Conservation (phyloP, 2,329 filamentous ascomycete genomes). For the Pleurostoma richardsiae region DNA sequence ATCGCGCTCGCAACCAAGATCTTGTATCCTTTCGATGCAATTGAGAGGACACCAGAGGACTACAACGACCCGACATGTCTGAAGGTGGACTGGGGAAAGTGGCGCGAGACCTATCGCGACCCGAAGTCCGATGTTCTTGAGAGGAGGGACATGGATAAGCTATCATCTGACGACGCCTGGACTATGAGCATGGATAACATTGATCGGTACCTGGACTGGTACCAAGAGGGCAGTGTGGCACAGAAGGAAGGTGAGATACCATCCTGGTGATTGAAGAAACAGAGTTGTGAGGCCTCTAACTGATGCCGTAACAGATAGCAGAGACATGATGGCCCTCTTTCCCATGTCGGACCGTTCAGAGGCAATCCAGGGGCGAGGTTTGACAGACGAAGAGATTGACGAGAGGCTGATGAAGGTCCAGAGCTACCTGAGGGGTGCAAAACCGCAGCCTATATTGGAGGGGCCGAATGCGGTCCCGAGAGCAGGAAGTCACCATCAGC, state of each 20-base stretch:
- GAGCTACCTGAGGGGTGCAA: constrained; percentile 13
- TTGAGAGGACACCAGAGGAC: constrained; percentile 42
- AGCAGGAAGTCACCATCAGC: constrained; percentile 25
- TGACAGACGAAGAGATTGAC: constrained; percentile 17
- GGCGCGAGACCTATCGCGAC: constrained; percentile 49
- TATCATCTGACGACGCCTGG: constrained; percentile 21
- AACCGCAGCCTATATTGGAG: constrained; percentile 6
- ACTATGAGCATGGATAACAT: constrained; percentile 53
- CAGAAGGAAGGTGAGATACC: neutral
- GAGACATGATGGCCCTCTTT: constrained; percentile 25
- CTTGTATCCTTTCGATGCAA: constrained; percentile 66
- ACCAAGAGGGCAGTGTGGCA: constrained; percentile 57
- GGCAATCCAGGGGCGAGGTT: constrained; percentile 3
- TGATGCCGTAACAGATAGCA: constrained; percentile 14
- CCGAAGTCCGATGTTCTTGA: constrained; percentile 12
- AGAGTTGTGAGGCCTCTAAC: no score
- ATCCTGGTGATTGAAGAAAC: no score
- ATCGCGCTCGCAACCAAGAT: constrained; percentile 75
- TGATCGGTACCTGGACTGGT: constrained; percentile 78
- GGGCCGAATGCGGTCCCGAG: constrained; percentile 12
- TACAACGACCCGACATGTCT: constrained; percentile 51
- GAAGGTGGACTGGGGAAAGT: constrained; percentile 68
- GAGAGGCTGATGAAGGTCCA: constrained; percentile 14
- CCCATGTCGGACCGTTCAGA: constrained; percentile 16
- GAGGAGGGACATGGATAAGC: constrained; percentile 17